Conservation (phyloP, 345 rosid species). For the Cardamine occulta region DNA sequence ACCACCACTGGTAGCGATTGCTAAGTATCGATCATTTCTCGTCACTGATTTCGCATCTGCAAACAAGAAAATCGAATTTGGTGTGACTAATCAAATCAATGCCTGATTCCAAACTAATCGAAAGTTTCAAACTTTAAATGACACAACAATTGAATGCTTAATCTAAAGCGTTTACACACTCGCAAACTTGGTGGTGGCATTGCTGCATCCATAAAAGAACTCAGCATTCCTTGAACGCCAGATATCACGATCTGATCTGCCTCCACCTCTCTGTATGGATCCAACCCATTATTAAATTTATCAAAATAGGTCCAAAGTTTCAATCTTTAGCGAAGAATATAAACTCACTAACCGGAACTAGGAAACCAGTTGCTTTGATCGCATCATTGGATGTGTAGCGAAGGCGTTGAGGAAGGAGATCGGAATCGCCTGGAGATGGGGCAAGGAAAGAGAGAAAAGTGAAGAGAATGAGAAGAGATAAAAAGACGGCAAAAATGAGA, state of each 20-base stretch:
- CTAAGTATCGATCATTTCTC: slow-evolving; percentile 62
- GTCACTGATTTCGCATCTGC: slow-evolving; percentile 64
- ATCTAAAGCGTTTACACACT: slow-evolving; percentile 45
- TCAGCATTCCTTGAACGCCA: slow-evolving; percentile 75
- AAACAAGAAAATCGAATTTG: slow-evolving; percentile 25
- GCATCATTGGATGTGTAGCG: slow-evolving; percentile 43
- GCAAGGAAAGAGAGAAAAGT: slow-evolving; percentile 73
- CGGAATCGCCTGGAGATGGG: slow-evolving; percentile 65
- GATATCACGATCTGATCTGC: slow-evolving; percentile 70
- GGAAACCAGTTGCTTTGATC: slow-evolving; percentile 48
- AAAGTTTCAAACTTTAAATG: slow-evolving; percentile 18
- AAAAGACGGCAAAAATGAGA: slow-evolving; percentile 51
- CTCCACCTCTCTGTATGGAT: slow-evolving; percentile 59
- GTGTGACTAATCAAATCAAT: neutral
- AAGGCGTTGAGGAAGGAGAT: slow-evolving; percentile 41
- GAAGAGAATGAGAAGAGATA: slow-evolving; percentile 65
- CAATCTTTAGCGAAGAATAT: neutral
- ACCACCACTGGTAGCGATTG: slow-evolving; percentile 88
- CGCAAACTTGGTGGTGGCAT: slow-evolving; percentile 62
- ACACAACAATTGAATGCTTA: neutral
- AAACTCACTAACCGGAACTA: slow-evolving; percentile 70
- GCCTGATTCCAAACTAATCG: neutral
- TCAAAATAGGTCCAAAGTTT: neutral
- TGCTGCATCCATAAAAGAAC: slow-evolving; percentile 70
- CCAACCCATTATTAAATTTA: slow-evolving; percentile 19